A percentile compares a stretch with the other conserved stretches of the same genome.
Conservation (phyloP, 805 yeast genomes). For the Pichia pseudocactophila region DNA sequence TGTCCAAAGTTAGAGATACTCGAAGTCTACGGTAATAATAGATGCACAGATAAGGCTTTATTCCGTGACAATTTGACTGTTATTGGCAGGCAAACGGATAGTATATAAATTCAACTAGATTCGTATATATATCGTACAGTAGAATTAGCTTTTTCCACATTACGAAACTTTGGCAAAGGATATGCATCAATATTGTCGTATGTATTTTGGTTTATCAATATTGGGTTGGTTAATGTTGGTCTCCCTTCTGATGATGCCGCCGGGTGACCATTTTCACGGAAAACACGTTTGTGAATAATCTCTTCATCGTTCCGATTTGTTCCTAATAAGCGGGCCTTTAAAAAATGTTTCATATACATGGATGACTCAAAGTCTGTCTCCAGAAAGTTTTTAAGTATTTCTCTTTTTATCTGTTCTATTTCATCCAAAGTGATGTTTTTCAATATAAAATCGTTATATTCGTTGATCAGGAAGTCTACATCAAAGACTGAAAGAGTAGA, state of each 20-base stretch:
- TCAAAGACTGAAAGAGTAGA: conserved; percentile 40
- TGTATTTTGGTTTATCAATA: not conserved
- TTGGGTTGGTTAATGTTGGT: conserved; percentile 36
- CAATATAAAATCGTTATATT: conserved; percentile 32
- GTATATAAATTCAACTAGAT: conserved; percentile 27
- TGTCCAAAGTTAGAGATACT: conserved; percentile 57
- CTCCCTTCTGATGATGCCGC: conserved; percentile 29
- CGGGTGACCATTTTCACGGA: conserved; percentile 31
- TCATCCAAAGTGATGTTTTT: conserved; percentile 20
- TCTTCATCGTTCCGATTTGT: conserved; percentile 25
- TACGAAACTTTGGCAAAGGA: conserved; percentile 47
- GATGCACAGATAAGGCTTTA: conserved; percentile 48
- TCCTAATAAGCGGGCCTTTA: conserved; percentile 21
- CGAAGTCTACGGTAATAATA: conserved; percentile 76
- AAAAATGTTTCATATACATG: conserved; percentile 23
- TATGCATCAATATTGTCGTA: conserved; percentile 15
- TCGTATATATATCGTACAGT: conserved; percentile 34
- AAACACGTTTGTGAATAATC: conserved; percentile 20
- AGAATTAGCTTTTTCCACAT: conserved; percentile 53
- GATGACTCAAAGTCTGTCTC: conserved; percentile 29
- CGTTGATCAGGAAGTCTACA: conserved; percentile 34
- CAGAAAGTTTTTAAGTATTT: conserved; percentile 18
- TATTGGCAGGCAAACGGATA: conserved; percentile 70
- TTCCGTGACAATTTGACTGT: conserved; percentile 47
- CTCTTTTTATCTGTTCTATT: conserved; percentile 15